These are phyloP conservation scores for Botryotinia globosa DNA, from an alignment of 2,329 filamentous ascomycete species.

Conservation along the genomic window DNA sequence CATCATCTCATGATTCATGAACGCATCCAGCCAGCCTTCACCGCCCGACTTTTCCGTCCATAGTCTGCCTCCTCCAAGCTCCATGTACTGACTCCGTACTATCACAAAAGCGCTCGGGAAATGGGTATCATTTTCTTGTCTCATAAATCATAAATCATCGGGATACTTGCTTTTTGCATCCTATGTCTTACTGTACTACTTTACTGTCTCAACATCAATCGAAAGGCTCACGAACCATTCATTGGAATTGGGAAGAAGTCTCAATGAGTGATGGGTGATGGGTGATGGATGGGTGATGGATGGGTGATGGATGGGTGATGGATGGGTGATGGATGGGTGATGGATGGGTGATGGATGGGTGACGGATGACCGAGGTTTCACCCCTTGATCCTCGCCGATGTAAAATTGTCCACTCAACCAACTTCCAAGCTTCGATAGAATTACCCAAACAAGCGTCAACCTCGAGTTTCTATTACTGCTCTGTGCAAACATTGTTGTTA, in stretches of 20 bases:
- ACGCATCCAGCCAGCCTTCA: background rate
- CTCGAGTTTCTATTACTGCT: too few species aligned
- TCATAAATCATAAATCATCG: background rate
- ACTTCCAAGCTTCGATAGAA: conserved; percentile 1
- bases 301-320: too few species aligned
- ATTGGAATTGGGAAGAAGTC: background rate
- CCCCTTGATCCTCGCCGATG: background rate
- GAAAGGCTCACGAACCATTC: background rate
- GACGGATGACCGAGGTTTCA: background rate
- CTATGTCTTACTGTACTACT: background rate
- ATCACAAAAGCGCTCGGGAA: background rate
- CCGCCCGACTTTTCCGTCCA: background rate
- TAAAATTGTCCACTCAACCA: conserved; percentile 1
- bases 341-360: too few species aligned
- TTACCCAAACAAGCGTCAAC: background rate
- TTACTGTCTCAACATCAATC: background rate
- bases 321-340: too few species aligned
- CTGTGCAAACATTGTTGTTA: too few species aligned
- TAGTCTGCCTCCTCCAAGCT: background rate
- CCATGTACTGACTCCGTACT: background rate
- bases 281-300: too few species aligned
- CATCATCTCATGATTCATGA: conserved; percentile 1
- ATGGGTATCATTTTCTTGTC: background rate
- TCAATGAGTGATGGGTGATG: background rate
- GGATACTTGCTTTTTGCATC: background rate